A percentile compares a stretch with the other conserved stretches of the same genome.
These are phyloP conservation scores for Sugiyamaella xylanicola DNA, from an alignment of 1,139 yeast species.

Conservation along the genomic window DNA sequence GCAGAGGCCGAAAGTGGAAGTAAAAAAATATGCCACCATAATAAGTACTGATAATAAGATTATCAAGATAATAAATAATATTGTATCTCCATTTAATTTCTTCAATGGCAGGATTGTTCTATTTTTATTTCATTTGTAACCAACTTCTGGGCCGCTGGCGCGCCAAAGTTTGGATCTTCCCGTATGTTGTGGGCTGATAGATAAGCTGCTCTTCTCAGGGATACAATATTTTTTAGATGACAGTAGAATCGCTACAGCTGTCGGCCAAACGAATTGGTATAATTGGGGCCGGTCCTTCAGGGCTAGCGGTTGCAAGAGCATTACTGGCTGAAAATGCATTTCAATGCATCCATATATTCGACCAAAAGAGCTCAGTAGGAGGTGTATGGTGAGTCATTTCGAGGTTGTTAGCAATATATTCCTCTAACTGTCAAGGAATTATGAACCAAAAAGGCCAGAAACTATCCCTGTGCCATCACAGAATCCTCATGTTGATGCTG, in stretches of 20 bases:
- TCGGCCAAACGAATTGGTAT: slow-evolving; percentile 29
- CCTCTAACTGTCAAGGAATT: slow-evolving; percentile 23
- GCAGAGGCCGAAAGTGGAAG: slow-evolving; percentile 8
- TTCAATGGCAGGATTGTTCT: background rate
- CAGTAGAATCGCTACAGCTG: background rate
- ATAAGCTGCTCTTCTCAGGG: too few relatives aligned
- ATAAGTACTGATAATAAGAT: background rate
- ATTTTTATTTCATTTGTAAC: background rate
- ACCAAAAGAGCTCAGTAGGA: slow-evolving; percentile 52
- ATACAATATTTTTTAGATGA: slow-evolving; percentile 5
- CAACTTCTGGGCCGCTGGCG: background rate
- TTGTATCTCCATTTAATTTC: background rate
- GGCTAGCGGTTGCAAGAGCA: slow-evolving; percentile 60
- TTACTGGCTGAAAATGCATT: slow-evolving; percentile 51
- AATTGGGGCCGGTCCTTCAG: slow-evolving; percentile 72
- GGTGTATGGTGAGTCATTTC: slow-evolving; percentile 51
- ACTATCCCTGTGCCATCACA: slow-evolving; percentile 27
- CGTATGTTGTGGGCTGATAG: background rate
- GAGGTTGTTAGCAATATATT: background rate
- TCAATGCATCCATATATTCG: slow-evolving; percentile 52
- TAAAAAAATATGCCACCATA: background rate
- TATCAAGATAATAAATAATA: background rate
- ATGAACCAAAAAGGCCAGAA: slow-evolving; percentile 27
- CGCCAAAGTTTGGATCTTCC: background rate
- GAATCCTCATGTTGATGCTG: slow-evolving; percentile 30